Evolutionary conservation across 176 grass and related monocot species (phyloP).

Genomic region (Musa troglodytarum): DNA sequence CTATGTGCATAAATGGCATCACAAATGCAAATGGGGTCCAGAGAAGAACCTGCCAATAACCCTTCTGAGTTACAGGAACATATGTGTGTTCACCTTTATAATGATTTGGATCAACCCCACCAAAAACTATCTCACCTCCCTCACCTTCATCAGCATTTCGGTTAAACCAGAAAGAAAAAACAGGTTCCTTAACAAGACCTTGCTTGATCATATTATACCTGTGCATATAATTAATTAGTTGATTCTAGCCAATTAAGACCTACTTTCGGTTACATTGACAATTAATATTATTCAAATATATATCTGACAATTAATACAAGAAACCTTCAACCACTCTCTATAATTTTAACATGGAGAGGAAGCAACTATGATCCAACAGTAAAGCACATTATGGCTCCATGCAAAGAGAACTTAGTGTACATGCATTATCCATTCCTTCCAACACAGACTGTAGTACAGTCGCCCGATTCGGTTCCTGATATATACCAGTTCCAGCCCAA

Average conservation of each 20-base stretch:
- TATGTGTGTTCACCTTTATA: constrained; percentile 65
- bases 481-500: too few species aligned
- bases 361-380: too few species aligned
- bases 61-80: constrained; percentile 75
- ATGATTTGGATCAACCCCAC: constrained; percentile 54
- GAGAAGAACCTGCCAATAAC: constrained; percentile 63
- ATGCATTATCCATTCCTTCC: too few species aligned
- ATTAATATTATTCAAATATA: not conserved
- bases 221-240: not conserved
- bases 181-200: constrained; percentile 37
- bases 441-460: too few species aligned
- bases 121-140: constrained; percentile 92
- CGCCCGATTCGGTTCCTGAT: too few species aligned
- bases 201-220: constrained; percentile 91
- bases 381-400: too few species aligned
- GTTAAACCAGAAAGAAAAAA: constrained; percentile 96
- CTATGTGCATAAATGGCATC: not conserved
- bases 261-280: not conserved
- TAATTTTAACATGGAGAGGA: too few species aligned
- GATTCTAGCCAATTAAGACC: not conserved
- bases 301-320: too few species aligned
- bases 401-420: too few species aligned
- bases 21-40: not conserved
- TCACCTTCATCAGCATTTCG: constrained; percentile 58
- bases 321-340: too few species aligned